A percentile compares a stretch with the other conserved stretches of the same genome.
Conservation (phyloP, 345 rosid genomes). For the Melaleuca alternifolia region DNA sequence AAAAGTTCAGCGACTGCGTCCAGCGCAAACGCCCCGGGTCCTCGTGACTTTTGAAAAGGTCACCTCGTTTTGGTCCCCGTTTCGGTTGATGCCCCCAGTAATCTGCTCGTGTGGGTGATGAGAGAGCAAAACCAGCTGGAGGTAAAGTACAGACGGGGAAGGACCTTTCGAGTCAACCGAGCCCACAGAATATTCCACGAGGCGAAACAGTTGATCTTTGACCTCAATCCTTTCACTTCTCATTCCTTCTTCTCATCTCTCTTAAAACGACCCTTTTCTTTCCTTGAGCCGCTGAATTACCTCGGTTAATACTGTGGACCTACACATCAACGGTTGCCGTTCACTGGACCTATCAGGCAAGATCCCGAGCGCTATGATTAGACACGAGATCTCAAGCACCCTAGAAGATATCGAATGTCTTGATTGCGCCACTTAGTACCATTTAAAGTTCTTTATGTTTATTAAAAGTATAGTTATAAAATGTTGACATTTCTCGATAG, state of each 20-base stretch:
- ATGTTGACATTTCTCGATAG: not conserved
- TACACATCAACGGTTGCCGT: not conserved
- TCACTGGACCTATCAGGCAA: not conserved
- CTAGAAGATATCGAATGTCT: not conserved
- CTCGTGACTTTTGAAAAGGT: not conserved
- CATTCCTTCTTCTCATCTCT: not conserved
- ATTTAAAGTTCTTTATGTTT: not conserved
- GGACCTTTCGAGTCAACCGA: not conserved
- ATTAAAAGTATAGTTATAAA: not conserved
- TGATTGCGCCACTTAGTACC: not conserved
- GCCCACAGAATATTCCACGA: not conserved
- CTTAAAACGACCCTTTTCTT: not conserved
- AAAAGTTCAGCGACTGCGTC: not conserved
- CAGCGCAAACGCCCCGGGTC: not conserved
- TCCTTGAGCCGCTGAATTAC: not conserved
- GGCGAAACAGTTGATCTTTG: constrained; percentile 15
- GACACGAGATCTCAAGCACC: not conserved
- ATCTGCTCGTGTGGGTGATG: not conserved
- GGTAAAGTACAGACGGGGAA: not conserved
- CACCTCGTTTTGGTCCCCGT: not conserved
- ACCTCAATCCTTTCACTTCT: not conserved
- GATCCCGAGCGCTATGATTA: not conserved
- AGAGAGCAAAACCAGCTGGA: not conserved
- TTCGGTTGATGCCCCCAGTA: not conserved
- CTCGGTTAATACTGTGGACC: not conserved